Conservation (phyloP, 768 basidiomycete genomes). For the Cytidiella melzeri region DNA sequence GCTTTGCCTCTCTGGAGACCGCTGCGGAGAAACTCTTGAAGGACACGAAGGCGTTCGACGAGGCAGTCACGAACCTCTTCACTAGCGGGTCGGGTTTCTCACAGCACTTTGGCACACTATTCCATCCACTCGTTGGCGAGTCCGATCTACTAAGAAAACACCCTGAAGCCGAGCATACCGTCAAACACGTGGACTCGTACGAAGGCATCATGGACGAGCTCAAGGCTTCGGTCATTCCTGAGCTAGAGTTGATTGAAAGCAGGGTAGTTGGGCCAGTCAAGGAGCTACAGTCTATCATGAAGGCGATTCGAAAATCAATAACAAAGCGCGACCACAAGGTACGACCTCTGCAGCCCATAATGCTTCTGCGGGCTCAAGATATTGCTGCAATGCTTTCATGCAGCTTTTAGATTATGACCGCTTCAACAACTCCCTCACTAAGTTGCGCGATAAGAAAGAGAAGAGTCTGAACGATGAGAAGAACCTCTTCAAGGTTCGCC, state of each 20-base stretch:
- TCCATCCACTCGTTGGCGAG: conserved; percentile 67
- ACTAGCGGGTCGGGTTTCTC: conserved; percentile 58
- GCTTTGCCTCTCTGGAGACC: conserved; percentile 71
- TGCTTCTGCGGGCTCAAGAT: too few relatives aligned
- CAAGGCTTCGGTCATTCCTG: conserved; percentile 70
- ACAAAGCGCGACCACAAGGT: conserved; percentile 98
- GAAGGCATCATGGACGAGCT: conserved; percentile 78
- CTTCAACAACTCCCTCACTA: conserved; percentile 91
- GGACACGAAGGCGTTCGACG: conserved; percentile 83
- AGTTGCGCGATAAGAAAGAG: conserved; percentile 97
- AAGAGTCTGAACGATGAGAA: conserved; percentile 95
- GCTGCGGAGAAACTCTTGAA: conserved; percentile 88
- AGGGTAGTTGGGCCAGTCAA: conserved; percentile 81
- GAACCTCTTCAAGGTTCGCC: conserved; percentile 83
- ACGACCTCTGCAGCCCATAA: conserved; percentile 9
- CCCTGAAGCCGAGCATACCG: conserved; percentile 71
- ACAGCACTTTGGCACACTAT: conserved; percentile 55
- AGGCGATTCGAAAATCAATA: conserved; percentile 87
- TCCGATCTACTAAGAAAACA: conserved; percentile 74
- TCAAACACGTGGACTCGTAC: conserved; percentile 71
- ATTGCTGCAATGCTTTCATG: not conserved
- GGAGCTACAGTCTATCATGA: conserved; percentile 83
- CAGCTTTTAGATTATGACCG: conserved; percentile 92
- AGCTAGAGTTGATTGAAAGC: conserved; percentile 90
- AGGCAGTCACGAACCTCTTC: conserved; percentile 73